These are phyloP conservation scores for Exophiala spinifera DNA, from an alignment of 2,329 filamentous ascomycete genomes.

Conservation along the genomic window DNA sequence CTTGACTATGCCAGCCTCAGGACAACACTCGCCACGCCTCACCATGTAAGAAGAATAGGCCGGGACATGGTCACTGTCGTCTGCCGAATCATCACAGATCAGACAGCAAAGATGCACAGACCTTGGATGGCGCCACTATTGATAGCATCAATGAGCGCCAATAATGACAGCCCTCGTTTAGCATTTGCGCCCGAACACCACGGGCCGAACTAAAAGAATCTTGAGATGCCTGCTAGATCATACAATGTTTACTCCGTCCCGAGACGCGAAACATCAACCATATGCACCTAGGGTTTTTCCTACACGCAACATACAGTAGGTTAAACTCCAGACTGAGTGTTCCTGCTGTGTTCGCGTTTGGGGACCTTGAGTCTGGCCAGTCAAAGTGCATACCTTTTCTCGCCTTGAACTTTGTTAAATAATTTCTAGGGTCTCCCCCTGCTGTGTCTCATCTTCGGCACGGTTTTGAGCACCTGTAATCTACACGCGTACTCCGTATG, in stretches of 20 bases:
- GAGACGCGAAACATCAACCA: no score
- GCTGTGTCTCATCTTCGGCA: neutral
- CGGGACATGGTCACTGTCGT: no score
- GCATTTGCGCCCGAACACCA: neutral
- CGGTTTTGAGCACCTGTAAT: neutral
- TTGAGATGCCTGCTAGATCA: no score
- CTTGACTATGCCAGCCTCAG: neutral
- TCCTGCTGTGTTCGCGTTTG: neutral
- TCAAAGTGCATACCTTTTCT: neutral
- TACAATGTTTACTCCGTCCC: no score
- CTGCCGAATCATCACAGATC: no score
- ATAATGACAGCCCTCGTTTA: neutral
- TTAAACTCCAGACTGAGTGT: no score
- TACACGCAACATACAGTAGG: no score
- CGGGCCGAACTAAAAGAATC: no score
- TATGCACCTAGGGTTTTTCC: no score
- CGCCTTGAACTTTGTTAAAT: neutral
- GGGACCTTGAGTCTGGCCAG: neutral
- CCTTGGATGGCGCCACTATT: neutral
- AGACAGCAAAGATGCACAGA: neutral
- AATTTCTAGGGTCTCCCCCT: neutral
- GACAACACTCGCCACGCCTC: no score
- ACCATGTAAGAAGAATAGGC: no score
- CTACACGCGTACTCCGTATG: no score
- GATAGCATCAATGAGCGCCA: neutral